Evolutionary conservation across 1,139 yeast genomes (phyloP), one percentile per base, ranked within the genome.

Genomic region (Blastobotrys malaysiensis): DNA sequence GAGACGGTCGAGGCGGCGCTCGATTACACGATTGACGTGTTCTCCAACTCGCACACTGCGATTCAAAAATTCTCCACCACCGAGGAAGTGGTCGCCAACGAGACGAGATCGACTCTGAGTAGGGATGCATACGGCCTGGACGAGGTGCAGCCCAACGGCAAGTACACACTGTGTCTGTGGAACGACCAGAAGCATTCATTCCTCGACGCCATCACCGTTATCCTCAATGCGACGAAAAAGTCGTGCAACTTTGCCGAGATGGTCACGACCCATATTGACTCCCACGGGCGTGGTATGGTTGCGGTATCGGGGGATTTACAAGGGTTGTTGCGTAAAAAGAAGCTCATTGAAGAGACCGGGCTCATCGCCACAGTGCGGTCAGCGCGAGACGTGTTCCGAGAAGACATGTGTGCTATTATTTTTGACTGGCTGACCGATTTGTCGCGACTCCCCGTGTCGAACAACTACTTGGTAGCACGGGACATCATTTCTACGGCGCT

Each of bases 111-210:
- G 0, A 61, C 66, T 2, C 63, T 80, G 5, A 68, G 72, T 49
- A 65, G 67, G 5, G 65, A 66, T 1, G 64, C 63, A n/a, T 80
- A 79, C 56, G 72, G 71, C 2, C 75, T 69, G 1, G 67, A 69
- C 0, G 87, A 83, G 61, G 64, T 71, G 50, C 73, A 76, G 27
- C 62, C 68, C 9, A 60, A 64, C 46, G 76, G 70, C 1, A 78
- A 79, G 57, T 88, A 77, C 67, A 82, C 78, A 39, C 71, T 88
- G 46, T 70, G 83, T 52, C 70, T 86, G 2, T 88, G 89, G 76
- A 88, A 89, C 63, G 97, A 89, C 64, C 95, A 86, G 64, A 77
- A 82, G 43, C 82, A 87, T 56, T 91, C 89, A 56, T 83, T 79
- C 59, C 73, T 83, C 52, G 96, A 88, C 63, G 93, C 93, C 0